A percentile compares a stretch with the other conserved stretches of the same genome.
Conservation (phyloP, 805 yeast genomes). For the Candida saitoana region DNA sequence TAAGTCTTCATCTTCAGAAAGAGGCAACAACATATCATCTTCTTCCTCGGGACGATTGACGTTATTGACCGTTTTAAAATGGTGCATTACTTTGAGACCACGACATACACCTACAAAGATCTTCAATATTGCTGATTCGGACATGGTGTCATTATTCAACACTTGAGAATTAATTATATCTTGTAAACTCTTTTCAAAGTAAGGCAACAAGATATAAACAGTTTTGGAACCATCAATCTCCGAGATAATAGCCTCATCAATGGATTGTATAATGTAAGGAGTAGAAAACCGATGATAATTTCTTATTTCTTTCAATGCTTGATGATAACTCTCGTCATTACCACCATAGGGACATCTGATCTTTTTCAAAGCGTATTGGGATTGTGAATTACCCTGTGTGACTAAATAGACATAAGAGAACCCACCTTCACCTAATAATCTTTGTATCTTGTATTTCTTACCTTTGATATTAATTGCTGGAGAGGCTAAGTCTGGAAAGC, state of each 20-base stretch:
- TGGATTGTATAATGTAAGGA: conserved; percentile 64
- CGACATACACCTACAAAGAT: conserved; percentile 66
- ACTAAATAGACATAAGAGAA: conserved; percentile 84
- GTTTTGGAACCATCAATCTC: conserved; percentile 79
- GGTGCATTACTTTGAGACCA: conserved; percentile 75
- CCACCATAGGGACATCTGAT: conserved; percentile 85
- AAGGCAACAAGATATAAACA: conserved; percentile 76
- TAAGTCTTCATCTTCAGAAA: conserved; percentile 4
- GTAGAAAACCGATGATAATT: conserved; percentile 63
- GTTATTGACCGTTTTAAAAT: conserved; percentile 34
- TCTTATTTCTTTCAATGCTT: conserved; percentile 74
- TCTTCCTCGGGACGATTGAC: conserved; percentile 18
- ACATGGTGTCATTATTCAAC: conserved; percentile 48
- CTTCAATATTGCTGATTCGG: conserved; percentile 60
- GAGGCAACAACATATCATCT: conserved; percentile 19
- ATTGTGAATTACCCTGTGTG: conserved; percentile 36
- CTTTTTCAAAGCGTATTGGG: conserved; percentile 72
- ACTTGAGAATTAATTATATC: conserved; percentile 68
- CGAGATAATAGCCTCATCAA: conserved; percentile 68
- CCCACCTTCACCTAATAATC: conserved; percentile 87
- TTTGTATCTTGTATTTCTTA: conserved; percentile 55
- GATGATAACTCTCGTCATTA: conserved; percentile 53
- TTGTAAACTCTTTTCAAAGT: conserved; percentile 67
- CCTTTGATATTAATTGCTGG: conserved; percentile 64
- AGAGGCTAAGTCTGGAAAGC: conserved; percentile 38